Percentiles rank a stretch among this genome's conserved stretches.
phyloP scores from a whole-genome alignment of 2,329 filamentous ascomycete genomes.

The Lizonia empirigonia region DNA sequence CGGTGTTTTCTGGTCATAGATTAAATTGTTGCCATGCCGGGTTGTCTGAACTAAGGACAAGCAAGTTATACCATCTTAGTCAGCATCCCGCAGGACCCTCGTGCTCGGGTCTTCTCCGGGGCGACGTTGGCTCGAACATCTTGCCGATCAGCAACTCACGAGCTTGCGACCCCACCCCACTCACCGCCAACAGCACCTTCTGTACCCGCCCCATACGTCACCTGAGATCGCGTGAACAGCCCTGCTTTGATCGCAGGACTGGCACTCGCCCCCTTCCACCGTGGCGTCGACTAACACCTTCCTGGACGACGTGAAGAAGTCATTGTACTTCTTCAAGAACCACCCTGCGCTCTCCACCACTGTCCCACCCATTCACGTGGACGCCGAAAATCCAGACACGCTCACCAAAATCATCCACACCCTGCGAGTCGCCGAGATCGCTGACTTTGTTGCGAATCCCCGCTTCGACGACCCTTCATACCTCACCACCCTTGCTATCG shows the following conservation, averaged over 20 bases:
- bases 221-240: constrained; percentile 16
- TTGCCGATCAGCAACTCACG: constrained; percentile 16
- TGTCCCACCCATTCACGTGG: constrained; percentile 20
- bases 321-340: constrained; percentile 42
- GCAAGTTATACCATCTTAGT: constrained; percentile 2
- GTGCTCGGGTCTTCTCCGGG: constrained; percentile 4
- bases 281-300: constrained; percentile 45
- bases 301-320: constrained; percentile 46
- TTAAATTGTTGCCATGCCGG: no score
- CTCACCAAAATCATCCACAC: constrained; percentile 27
- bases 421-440: constrained; percentile 31
- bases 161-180: constrained; percentile 15
- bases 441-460: constrained; percentile 36
- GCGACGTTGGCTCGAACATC: constrained; percentile 10
- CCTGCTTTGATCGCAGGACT: constrained; percentile 18
- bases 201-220: constrained; percentile 16
- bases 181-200: constrained; percentile 11
- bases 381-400: constrained; percentile 22
- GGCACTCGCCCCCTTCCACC: constrained; percentile 29
- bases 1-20: no score
- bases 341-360: constrained; percentile 37
- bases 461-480: constrained; percentile 43
- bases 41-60: no score
- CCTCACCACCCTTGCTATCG: constrained; percentile 39
- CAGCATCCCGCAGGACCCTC: constrained; percentile 4